A percentile compares a stretch with the other conserved stretches of the same genome.
These are phyloP conservation scores for Prunus mume DNA, from an alignment of 306 rosid genomes.

Conservation along the genomic window DNA sequence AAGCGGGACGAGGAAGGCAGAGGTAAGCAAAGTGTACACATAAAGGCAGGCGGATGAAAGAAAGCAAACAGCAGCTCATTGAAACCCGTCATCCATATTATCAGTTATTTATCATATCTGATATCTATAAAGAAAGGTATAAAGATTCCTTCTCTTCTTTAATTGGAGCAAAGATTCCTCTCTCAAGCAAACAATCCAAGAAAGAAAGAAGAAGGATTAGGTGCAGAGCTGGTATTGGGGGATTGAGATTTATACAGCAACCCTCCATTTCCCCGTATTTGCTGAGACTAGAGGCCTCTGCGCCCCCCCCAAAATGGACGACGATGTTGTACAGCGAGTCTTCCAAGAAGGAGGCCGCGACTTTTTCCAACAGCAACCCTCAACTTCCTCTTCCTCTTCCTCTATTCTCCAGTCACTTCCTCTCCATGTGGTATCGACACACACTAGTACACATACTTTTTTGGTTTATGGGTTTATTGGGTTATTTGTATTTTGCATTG, in stretches of 20 bases:
- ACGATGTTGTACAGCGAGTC: conserved; percentile 93
- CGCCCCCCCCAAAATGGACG: conserved; percentile 49
- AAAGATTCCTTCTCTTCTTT: conserved; percentile 1
- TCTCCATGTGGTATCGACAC: conserved; percentile 78
- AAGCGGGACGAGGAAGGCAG: not conserved
- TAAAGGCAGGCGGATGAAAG: not conserved
- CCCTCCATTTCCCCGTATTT: not conserved
- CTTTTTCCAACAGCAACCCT: conserved; percentile 81
- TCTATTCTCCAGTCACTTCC: conserved; percentile 98
- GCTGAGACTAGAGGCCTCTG: not conserved
- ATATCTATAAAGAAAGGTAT: not conserved
- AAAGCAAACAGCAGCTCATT: not conserved
- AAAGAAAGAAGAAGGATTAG: not conserved
- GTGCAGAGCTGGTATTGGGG: conserved; percentile 12
- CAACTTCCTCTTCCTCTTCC: conserved; percentile 79
- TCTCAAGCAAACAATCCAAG: conserved; percentile 7
- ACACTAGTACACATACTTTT: not conserved
- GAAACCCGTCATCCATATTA: not conserved
- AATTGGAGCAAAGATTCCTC: conserved; percentile 8
- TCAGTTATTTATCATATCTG: not conserved
- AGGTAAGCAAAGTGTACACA: no score
- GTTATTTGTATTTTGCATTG: not conserved
- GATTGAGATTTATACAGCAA: conserved; percentile 11
- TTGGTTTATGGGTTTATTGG: not conserved
- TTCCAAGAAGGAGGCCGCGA: conserved; percentile 99